phyloP scores from a whole-genome alignment of 208 protist species.

The Porcisia deanei region DNA sequence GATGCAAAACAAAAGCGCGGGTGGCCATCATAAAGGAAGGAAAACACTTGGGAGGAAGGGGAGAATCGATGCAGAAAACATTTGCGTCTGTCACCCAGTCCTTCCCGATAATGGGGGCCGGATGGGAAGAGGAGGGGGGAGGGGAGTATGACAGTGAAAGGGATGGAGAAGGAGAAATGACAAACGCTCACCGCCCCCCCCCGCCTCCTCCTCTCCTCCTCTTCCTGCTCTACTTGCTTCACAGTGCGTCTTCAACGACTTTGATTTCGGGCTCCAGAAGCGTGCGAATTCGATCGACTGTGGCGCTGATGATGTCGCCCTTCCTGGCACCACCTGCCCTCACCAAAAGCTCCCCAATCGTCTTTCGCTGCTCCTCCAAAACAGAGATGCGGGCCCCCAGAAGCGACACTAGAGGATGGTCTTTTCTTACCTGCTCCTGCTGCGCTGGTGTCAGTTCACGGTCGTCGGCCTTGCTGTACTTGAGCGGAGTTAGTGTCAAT shows the following conservation, averaged over 20 bases:
- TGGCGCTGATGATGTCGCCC: constrained; percentile 12
- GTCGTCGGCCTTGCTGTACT: constrained; percentile 16
- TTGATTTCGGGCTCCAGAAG: constrained; percentile 30
- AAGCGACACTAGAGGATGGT: constrained; percentile 37
- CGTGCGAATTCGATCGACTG: constrained; percentile 22
- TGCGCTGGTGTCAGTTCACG: constrained; percentile 22
- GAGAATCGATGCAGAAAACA: too few relatives aligned
- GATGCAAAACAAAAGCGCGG: too few relatives aligned
- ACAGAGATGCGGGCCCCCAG: constrained; percentile 46
- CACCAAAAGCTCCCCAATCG: constrained; percentile 33
- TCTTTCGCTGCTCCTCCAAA: constrained; percentile 42
- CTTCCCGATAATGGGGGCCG: too few relatives aligned
- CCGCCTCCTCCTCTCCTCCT: too few relatives aligned
- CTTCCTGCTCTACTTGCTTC: not conserved
- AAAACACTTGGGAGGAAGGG: too few relatives aligned
- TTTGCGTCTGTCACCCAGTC: too few relatives aligned
- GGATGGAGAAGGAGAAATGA: not conserved
- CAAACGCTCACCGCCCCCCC: too few relatives aligned
- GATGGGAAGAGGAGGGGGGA: too few relatives aligned
- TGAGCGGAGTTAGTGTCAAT: constrained; percentile 12
- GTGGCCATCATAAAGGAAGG: too few relatives aligned
- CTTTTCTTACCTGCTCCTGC: constrained; percentile 31
- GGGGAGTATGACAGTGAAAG: too few relatives aligned
- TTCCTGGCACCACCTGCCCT: constrained; percentile 18
- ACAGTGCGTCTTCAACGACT: constrained; percentile 22